Base-by-base conservation (phyloP, 345 rosid species). In the Cardiospermum halicacabum region DNA sequence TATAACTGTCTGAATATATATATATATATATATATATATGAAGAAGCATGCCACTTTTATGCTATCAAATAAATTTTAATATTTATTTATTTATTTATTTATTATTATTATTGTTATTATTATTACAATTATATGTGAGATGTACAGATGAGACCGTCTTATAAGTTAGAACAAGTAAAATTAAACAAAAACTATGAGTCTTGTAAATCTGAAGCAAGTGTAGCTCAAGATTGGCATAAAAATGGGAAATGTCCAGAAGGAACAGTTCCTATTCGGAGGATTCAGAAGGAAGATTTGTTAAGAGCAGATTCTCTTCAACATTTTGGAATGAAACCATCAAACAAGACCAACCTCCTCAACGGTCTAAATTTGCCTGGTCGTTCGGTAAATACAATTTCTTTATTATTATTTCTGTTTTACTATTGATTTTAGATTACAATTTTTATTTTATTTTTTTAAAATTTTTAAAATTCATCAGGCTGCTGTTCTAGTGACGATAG, bases 241-340 rank as follows among this genome's bases (percentile, higher is more conserved):
- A 78, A 75, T 36, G 85, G 86, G 13, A 36, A 31, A 10, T 86
- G 86, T 68, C 88, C 82, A 0, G 3, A 30, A 0, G 83, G 86
- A 60, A 83, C 85, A 3, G 50, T 86, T 58, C 85, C 85, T 4
- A 69, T 86, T 39, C 78, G 83, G 42, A 70, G 84, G 68, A 72
- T 80, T 26, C 62, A 11, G 50, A 60, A 60, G 45, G 51, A 65
- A 59, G 88, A 81, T 58, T 56, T 84, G n/a, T 28, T 65, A 9
- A 80, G 85, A 72, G 74, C 75, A 18, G 60, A 73, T 55, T 74
- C 81, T 15, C 63, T 53, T 3, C 47, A 70, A 10, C 28, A 21
- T 0, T 74, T 71, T 55, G 84, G 82, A 0, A 80, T 56, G 53
- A 75, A 71, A 62, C 13, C 75, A 15, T 15, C 32, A 39, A 73